phyloP scores from a whole-genome alignment of 2,329 filamentous ascomycete genomes.

The Drechslera avenae region DNA sequence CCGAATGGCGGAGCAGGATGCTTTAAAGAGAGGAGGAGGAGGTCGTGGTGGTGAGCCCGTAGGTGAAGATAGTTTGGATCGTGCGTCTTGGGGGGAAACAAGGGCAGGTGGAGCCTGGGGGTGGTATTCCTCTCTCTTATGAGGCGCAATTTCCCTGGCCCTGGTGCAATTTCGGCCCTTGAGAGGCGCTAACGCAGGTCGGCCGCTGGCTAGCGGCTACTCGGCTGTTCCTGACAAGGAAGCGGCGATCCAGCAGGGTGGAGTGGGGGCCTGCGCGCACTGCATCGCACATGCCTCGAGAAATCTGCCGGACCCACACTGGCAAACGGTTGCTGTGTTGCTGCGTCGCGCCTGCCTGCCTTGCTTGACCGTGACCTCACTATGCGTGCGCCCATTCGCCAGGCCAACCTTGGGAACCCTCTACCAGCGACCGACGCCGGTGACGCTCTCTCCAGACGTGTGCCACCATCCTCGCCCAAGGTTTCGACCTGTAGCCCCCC shows the following conservation, averaged over 20 bases:
- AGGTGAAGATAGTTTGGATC: slow-evolving; percentile 19
- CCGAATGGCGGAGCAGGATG: slow-evolving; percentile 11
- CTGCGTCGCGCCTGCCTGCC: too few species aligned
- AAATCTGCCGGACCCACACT: slow-evolving; percentile 2
- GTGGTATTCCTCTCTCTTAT: slow-evolving; percentile 24
- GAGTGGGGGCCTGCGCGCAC: not conserved
- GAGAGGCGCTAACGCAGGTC: slow-evolving; percentile 14
- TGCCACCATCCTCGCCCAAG: not conserved
- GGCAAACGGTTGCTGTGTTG: not conserved
- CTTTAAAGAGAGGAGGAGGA: slow-evolving; percentile 5
- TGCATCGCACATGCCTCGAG: not conserved
- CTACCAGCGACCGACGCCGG: not conserved
- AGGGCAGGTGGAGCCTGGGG: slow-evolving; percentile 19
- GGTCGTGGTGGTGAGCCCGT: slow-evolving; percentile 11
- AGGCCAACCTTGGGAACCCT: slow-evolving; percentile 5
- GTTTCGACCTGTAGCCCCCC: slow-evolving; percentile 9
- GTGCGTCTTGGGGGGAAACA: slow-evolving; percentile 33
- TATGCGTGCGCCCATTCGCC: not conserved
- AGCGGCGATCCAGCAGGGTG: slow-evolving; percentile 8
- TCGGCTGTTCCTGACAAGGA: slow-evolving; percentile 17
- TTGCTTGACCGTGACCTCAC: slow-evolving; percentile 7
- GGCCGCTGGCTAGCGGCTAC: slow-evolving; percentile 6
- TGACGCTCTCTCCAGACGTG: not conserved
- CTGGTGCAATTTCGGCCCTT: slow-evolving; percentile 30
- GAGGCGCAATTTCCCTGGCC: slow-evolving; percentile 34